These are phyloP conservation scores for Massariosphaeria phaeospora DNA, from an alignment of 495 filamentous ascomycete species.

Conservation along the genomic window DNA sequence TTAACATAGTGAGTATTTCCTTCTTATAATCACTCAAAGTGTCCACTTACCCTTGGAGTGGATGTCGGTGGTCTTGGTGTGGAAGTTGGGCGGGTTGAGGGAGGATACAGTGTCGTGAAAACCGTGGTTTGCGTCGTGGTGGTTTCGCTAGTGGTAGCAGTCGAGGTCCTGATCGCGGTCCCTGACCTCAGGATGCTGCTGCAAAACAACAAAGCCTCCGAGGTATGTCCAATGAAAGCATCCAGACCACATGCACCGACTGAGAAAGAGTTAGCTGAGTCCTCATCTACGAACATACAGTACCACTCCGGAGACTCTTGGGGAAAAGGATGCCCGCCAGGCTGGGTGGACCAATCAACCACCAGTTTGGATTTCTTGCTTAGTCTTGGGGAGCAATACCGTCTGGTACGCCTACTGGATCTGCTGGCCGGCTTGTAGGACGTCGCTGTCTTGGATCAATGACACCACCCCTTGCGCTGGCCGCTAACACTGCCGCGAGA, in stretches of 20 bases:
- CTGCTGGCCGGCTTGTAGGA: slow-evolving; percentile 1
- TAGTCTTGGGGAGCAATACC: slow-evolving; percentile 9
- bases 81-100: slow-evolving; percentile 1
- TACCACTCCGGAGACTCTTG: slow-evolving; percentile 4
- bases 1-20: too few species aligned
- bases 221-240: slow-evolving; percentile 21
- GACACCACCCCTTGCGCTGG: slow-evolving; percentile 6
- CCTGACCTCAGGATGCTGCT: slow-evolving; percentile 19
- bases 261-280: slow-evolving; percentile 3
- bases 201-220: slow-evolving; percentile 24
- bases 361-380: slow-evolving; percentile 1
- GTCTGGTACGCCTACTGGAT: not conserved
- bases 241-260: slow-evolving; percentile 21
- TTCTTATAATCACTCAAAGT: too few species aligned
- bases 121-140: slow-evolving; percentile 13
- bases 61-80: slow-evolving; percentile 9
- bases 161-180: slow-evolving; percentile 12
- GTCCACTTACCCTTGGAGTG: not conserved
- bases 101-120: slow-evolving; percentile 16
- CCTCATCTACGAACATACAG: not conserved
- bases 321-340: slow-evolving; percentile 12
- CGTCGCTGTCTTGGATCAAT: slow-evolving; percentile 18
- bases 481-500: slow-evolving; percentile 16
- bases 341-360: not conserved
- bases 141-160: slow-evolving; percentile 9